A percentile compares a stretch with the other conserved stretches of the same genome.
phyloP scores from a whole-genome alignment of 768 basidiomycete genomes.

The Coprinopsis cinerea region DNA sequence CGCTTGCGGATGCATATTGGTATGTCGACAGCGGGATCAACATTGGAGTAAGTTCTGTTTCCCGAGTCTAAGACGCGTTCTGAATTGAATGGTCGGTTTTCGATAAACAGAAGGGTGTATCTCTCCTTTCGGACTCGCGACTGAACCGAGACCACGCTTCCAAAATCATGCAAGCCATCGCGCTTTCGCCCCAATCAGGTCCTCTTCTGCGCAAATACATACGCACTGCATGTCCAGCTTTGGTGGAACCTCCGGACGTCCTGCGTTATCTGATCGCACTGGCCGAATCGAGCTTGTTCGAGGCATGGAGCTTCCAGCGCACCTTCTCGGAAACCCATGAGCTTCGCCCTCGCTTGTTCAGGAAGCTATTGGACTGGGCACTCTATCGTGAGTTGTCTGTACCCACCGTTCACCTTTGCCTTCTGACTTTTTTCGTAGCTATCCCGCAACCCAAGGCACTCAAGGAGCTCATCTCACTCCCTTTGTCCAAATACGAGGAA shows the following conservation, averaged over 20 bases:
- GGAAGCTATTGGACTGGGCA: slow-evolving; percentile 61
- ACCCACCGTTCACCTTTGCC: not conserved
- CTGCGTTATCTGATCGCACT: slow-evolving; percentile 66
- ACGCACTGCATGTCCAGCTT: slow-evolving; percentile 65
- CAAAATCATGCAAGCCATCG: slow-evolving; percentile 68
- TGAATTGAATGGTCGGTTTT: not conserved
- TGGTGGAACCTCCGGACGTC: slow-evolving; percentile 65
- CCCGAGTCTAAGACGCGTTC: not conserved
- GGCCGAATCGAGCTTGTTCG: slow-evolving; percentile 54
- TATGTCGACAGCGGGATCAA: slow-evolving; percentile 66
- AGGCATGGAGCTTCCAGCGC: slow-evolving; percentile 74
- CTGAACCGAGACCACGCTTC: slow-evolving; percentile 73
- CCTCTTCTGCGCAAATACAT: slow-evolving; percentile 67
- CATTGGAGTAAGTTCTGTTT: slow-evolving; percentile 46
- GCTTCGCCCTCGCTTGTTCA: slow-evolving; percentile 48
- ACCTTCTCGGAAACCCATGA: slow-evolving; percentile 57
- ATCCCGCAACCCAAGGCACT: slow-evolving; percentile 53
- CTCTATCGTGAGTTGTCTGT: slow-evolving; percentile 51
- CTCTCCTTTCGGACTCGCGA: slow-evolving; percentile 67
- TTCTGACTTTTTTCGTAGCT: slow-evolving; percentile 32
- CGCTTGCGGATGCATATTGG: slow-evolving; percentile 84
- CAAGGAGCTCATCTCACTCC: slow-evolving; percentile 56
- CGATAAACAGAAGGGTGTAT: slow-evolving; percentile 56
- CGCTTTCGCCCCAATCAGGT: slow-evolving; percentile 39
- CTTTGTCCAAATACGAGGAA: slow-evolving; percentile 64